Evolutionary conservation across 2,329 filamentous ascomycete genomes (phyloP).

Genomic region (Fusarium palustre): DNA sequence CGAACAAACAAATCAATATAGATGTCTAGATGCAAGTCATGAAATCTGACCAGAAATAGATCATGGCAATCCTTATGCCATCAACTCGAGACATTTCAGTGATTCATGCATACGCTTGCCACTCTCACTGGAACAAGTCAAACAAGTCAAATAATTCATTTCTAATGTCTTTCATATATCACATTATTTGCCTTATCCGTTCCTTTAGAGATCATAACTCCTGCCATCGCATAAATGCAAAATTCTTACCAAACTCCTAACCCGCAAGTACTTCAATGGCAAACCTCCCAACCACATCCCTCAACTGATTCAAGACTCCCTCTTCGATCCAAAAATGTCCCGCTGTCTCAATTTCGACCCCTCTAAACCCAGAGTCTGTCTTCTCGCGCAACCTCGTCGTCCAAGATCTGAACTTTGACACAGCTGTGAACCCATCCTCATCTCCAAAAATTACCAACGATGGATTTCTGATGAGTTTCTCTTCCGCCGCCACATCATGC

Average conservation of each 20-base stretch:
- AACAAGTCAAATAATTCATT: background rate
- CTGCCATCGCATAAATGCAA: background rate
- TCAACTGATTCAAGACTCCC: constrained; percentile 55
- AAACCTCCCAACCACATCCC: constrained; percentile 46
- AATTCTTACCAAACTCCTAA: background rate
- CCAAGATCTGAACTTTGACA: constrained; percentile 76
- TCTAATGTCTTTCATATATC: background rate
- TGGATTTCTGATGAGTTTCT: constrained; percentile 67
- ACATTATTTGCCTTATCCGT: background rate
- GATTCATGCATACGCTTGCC: background rate
- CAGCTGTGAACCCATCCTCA: constrained; percentile 78
- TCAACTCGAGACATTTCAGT: too few relatives aligned
- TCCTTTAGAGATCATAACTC: constrained; percentile 54
- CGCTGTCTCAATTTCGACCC: constrained; percentile 62
- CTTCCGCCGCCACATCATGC: constrained; percentile 55
- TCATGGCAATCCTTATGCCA: too few relatives aligned
- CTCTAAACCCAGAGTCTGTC: constrained; percentile 59
- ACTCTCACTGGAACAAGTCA: background rate
- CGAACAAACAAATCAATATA: background rate
- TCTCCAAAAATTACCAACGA: constrained; percentile 81
- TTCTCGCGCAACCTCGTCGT: constrained; percentile 61
- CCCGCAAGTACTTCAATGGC: constrained; percentile 36
- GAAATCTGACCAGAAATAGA: background rate
- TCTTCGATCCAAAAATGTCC: constrained; percentile 74
- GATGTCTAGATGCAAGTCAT: constrained; percentile 6